Base-by-base conservation (phyloP, 306 rosid genomes). In the Potentilla sterilis region DNA sequence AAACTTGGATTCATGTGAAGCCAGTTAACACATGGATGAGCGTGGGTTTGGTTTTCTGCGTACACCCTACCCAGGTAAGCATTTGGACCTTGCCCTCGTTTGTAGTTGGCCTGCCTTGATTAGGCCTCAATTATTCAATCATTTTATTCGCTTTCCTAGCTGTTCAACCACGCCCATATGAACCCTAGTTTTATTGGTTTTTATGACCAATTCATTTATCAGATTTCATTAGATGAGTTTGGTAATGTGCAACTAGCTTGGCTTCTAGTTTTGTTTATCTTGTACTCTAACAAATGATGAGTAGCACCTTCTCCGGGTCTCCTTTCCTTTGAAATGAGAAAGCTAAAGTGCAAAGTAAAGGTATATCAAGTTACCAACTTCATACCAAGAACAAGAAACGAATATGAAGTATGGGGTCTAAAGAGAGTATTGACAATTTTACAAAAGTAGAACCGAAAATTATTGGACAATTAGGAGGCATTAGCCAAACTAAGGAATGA, bases 371-470 rank as follows among this genome's bases (percentile, higher is more conserved):
- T 24, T 4, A 32, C n/a, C 37, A 13, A 12, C 75, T 3, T 71
- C 48, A n/a, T 74, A 43, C 61, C 78, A 68, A 24, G 67, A 80
- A 78, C 82, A 87, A 85, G 88, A 54, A 82, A 87, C 61, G 91
- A 76, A 87, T 78, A 59, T 35, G 24, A 42, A 58, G 38, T 2
- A n/a, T n/a, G n/a, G n/a, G n/a, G n/a, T n/a, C n/a, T n/a, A 12
- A 28, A 37, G 18, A 3, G 18, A 4, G 9, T 61, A 41, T 21
- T 57, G 38, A 61, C 16, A 14, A 32, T 15, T 61, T 6, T 12
- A 54, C 10, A 13, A 32, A 32, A 22, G 10, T 32, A 13, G 65
- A 59, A 9, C 66, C 4, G 19, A 61, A 32, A 61, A 22, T 57
- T 8, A 57, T 22, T 19, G 9, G 28, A 54, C 18, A 48, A 8